Conservation (phyloP, 164 flowering plant species). For the Nelumbo lutea region DNA sequence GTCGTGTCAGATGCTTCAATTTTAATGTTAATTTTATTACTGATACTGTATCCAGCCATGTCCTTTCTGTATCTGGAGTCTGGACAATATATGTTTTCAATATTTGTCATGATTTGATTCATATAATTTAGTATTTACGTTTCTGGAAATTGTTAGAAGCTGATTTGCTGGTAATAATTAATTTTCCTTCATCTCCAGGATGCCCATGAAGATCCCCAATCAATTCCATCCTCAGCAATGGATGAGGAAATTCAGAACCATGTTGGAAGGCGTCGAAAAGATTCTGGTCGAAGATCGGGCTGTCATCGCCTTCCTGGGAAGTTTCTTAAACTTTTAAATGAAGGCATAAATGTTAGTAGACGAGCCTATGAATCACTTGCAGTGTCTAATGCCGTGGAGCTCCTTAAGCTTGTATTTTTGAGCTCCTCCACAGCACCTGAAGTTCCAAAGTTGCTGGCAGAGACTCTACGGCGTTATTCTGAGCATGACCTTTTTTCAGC, state of each 20-base stretch:
- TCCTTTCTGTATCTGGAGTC: too few species aligned
- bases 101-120: too few species aligned
- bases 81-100: too few species aligned
- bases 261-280: constrained; percentile 18
- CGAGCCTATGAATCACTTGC: constrained; percentile 62
- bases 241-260: constrained; percentile 20
- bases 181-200: constrained; percentile 21
- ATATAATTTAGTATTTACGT: background rate
- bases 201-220: constrained; percentile 17
- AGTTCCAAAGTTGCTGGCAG: constrained; percentile 60
- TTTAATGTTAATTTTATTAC: too few species aligned
- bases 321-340: constrained; percentile 42
- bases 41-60: too few species aligned
- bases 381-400: constrained; percentile 85
- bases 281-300: constrained; percentile 30
- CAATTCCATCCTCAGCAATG: constrained; percentile 16
- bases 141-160: background rate
- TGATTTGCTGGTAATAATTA: background rate
- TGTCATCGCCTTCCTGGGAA: constrained; percentile 40
- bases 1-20: too few species aligned
- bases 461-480: constrained; percentile 75
- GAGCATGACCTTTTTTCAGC: constrained; percentile 90
- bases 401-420: constrained; percentile 81
- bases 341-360: constrained; percentile 26
- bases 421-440: constrained; percentile 57